phyloP scores from a whole-genome alignment of 257 asterid species.

The Jacaranda mimosifolia region DNA sequence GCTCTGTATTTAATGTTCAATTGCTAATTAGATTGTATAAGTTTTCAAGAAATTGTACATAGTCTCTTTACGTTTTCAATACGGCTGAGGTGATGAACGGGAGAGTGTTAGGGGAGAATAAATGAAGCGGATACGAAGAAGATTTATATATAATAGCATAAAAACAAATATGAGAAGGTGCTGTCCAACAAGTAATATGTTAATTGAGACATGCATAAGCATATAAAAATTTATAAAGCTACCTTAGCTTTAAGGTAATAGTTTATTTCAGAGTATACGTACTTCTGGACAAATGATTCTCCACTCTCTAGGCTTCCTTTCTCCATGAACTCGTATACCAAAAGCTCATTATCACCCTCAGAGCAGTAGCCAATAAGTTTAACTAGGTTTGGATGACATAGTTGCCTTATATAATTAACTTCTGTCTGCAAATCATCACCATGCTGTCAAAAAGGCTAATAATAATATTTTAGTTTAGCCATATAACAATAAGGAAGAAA shows the following conservation, averaged over 20 bases:
- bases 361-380: constrained; percentile 40
- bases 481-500: neutral
- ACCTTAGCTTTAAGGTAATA: neutral
- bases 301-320: constrained; percentile 41
- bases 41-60: too few species aligned
- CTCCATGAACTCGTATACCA: constrained; percentile 41
- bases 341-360: constrained; percentile 29
- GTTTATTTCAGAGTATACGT: neutral
- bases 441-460: neutral
- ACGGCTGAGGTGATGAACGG: too few species aligned
- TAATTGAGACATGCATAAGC: too few species aligned
- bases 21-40: neutral
- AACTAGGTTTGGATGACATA: constrained; percentile 42
- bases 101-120: too few species aligned
- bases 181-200: too few species aligned
- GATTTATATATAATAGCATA: too few species aligned
- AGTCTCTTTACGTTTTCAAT: too few species aligned
- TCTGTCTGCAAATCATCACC: constrained; percentile 31
- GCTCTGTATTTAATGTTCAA: neutral
- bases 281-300: constrained; percentile 35
- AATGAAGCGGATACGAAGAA: too few species aligned
- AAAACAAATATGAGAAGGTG: too few species aligned
- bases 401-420: constrained; percentile 24
- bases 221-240: too few species aligned
- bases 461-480: neutral